Conservation (phyloP, 2,329 filamentous ascomycete genomes). For the Alternaria novae-zelandiae region DNA sequence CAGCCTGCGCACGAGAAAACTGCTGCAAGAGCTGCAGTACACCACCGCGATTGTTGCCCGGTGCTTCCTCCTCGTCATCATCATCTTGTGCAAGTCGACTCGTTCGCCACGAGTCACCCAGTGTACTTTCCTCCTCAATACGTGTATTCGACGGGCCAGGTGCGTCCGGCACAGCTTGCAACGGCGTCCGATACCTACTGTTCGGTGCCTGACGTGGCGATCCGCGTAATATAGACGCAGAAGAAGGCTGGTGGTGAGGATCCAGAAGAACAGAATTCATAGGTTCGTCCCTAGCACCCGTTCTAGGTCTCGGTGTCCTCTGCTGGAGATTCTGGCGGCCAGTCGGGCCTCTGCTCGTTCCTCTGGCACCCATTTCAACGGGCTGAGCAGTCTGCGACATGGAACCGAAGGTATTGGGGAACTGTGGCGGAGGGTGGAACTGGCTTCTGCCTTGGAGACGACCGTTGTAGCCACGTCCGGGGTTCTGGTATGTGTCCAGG, state of each 20-base stretch:
- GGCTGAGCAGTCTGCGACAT: slow-evolving; percentile 58
- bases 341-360: slow-evolving; percentile 34
- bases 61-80: slow-evolving; percentile 55
- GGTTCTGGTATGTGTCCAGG: slow-evolving; percentile 77
- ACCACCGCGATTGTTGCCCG: slow-evolving; percentile 57
- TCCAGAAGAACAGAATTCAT: slow-evolving; percentile 77
- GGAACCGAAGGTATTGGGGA: slow-evolving; percentile 68
- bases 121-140: slow-evolving; percentile 62
- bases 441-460: slow-evolving; percentile 37
- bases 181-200: slow-evolving; percentile 49
- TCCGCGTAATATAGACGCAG: slow-evolving; percentile 54
- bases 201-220: slow-evolving; percentile 56
- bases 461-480: slow-evolving; percentile 43
- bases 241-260: slow-evolving; percentile 73
- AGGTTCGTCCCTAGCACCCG: slow-evolving; percentile 57
- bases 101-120: slow-evolving; percentile 65
- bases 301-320: slow-evolving; percentile 30
- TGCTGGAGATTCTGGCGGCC: slow-evolving; percentile 33
- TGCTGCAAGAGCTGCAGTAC: slow-evolving; percentile 71
- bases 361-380: slow-evolving; percentile 48
- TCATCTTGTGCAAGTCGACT: slow-evolving; percentile 53
- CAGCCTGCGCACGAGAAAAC: slow-evolving; percentile 67
- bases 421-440: slow-evolving; percentile 77
- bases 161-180: slow-evolving; percentile 30
- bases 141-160: slow-evolving; percentile 23